Evolutionary conservation across 2,329 filamentous ascomycete genomes (phyloP).

Genomic region (Penicillium vulpinum): DNA sequence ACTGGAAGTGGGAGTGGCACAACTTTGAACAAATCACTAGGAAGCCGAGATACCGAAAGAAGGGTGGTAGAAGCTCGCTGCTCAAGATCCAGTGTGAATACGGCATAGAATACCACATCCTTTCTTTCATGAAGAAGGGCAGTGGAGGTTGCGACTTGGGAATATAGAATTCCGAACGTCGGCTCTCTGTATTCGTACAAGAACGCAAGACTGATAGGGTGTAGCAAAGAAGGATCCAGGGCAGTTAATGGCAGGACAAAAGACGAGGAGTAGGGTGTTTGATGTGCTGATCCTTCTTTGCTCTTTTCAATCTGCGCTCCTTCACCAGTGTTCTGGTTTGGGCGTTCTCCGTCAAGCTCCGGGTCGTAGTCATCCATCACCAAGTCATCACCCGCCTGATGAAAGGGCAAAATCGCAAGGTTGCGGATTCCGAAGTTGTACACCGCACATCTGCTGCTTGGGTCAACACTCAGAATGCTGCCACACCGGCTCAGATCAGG

Average conservation of each 20-base stretch:
- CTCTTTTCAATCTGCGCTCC: constrained; percentile 28
- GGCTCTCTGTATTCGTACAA: constrained; percentile 96
- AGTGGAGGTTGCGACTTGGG: constrained; percentile 69
- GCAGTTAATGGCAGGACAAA: constrained; percentile 90
- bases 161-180: constrained; percentile 91
- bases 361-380: constrained; percentile 91
- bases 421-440: constrained; percentile 88
- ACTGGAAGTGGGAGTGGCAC: constrained; percentile 81
- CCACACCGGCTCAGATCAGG: constrained; percentile 71
- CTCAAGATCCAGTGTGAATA: constrained; percentile 92
- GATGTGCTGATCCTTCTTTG: constrained; percentile 38
- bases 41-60: constrained; percentile 78
- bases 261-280: constrained; percentile 79
- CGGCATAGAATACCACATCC: constrained; percentile 85
- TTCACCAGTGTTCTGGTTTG: constrained; percentile 41
- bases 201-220: constrained; percentile 89
- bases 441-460: constrained; percentile 87
- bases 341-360: constrained; percentile 69
- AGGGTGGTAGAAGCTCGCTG: constrained; percentile 92
- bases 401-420: constrained; percentile 90
- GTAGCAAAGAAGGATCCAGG: constrained; percentile 81
- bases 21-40: constrained; percentile 81
- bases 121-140: constrained; percentile 73
- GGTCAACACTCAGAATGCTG: constrained; percentile 84
- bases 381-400: constrained; percentile 80